A percentile compares a stretch with the other conserved stretches of the same genome.
Conservation (phyloP, 78 protist species). For the Polysphondylium violaceum region DNA sequence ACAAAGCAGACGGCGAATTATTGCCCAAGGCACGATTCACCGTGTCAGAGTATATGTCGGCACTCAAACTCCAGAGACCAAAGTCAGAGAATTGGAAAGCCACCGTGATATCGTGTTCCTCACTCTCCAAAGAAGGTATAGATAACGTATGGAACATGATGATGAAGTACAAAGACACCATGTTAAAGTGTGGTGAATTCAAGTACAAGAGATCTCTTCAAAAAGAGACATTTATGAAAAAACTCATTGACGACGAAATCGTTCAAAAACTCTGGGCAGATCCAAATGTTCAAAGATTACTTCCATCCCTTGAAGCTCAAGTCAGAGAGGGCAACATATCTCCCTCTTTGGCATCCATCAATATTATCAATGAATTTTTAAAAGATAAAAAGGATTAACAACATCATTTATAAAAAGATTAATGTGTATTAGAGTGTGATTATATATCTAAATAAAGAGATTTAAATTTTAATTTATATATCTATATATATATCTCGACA, state of each 20-base stretch:
- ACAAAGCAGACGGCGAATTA: constrained; percentile 95
- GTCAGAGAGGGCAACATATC: constrained; percentile 76
- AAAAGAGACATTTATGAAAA: constrained; percentile 74
- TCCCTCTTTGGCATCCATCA: constrained; percentile 54
- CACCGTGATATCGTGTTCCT: constrained; percentile 51
- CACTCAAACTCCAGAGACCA: constrained; percentile 81
- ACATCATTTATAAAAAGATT: background rate
- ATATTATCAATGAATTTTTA: constrained; percentile 48
- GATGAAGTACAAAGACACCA: constrained; percentile 27
- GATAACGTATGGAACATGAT: constrained; percentile 73
- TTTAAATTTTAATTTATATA: too few relatives aligned
- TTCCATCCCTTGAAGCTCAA: constrained; percentile 59
- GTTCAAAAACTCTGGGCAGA: constrained; percentile 2
- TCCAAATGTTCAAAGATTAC: constrained; percentile 25
- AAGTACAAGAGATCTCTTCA: constrained; percentile 49
- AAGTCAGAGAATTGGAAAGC: constrained; percentile 74
- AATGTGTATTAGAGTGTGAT: too few relatives aligned
- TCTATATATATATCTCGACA: background rate
- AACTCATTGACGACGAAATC: constrained; percentile 74
- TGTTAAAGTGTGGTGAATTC: constrained; percentile 69
- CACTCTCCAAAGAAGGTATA: constrained; percentile 34
- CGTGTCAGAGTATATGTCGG: constrained; percentile 72
- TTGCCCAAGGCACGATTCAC: constrained; percentile 79
- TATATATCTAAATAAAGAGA: background rate
- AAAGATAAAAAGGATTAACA: background rate